Percentiles rank a stretch among this genome's conserved stretches.
These are phyloP conservation scores for Wickerhamia fluorescens DNA, from an alignment of 805 yeast genomes.

Conservation along the genomic window DNA sequence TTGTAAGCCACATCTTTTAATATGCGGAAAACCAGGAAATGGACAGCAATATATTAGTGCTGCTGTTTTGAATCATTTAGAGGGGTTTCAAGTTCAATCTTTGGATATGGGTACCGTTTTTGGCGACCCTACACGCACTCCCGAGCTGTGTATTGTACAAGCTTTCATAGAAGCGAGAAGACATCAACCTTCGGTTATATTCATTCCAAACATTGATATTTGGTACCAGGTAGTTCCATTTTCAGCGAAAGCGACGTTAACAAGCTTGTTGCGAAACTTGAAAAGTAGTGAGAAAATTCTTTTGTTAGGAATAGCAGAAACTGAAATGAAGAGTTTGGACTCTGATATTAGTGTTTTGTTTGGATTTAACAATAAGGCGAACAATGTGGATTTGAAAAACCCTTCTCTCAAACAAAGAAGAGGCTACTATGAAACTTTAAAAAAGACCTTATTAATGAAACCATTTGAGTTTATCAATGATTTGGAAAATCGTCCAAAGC, in stretches of 20 bases:
- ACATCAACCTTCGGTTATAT: slow-evolving; percentile 81
- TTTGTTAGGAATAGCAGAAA: slow-evolving; percentile 65
- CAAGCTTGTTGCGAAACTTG: slow-evolving; percentile 60
- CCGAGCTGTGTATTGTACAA: slow-evolving; percentile 80
- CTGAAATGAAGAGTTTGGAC: slow-evolving; percentile 31
- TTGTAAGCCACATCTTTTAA: slow-evolving; percentile 73
- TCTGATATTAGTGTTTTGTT: slow-evolving; percentile 48
- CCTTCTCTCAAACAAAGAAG: slow-evolving; percentile 44
- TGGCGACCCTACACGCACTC: slow-evolving; percentile 71
- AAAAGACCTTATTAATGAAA: slow-evolving; percentile 50
- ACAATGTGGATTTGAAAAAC: slow-evolving; percentile 36
- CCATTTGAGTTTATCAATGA: slow-evolving; percentile 70
- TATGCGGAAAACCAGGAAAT: slow-evolving; percentile 68
- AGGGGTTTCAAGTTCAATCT: slow-evolving; percentile 84
- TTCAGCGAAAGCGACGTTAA: slow-evolving; percentile 64
- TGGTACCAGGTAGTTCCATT: slow-evolving; percentile 66
- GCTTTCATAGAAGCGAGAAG: slow-evolving; percentile 80
- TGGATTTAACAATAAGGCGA: slow-evolving; percentile 44
- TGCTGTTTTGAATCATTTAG: slow-evolving; percentile 74
- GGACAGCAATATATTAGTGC: slow-evolving; percentile 85
- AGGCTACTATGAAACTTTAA: slow-evolving; percentile 49
- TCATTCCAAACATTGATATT: slow-evolving; percentile 73
- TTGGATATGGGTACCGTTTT: slow-evolving; percentile 73
- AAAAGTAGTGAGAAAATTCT: slow-evolving; percentile 68
- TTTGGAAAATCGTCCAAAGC: slow-evolving; percentile 46